Conservation (phyloP, 345 rosid genomes). For the Eutrema yunnanense region DNA sequence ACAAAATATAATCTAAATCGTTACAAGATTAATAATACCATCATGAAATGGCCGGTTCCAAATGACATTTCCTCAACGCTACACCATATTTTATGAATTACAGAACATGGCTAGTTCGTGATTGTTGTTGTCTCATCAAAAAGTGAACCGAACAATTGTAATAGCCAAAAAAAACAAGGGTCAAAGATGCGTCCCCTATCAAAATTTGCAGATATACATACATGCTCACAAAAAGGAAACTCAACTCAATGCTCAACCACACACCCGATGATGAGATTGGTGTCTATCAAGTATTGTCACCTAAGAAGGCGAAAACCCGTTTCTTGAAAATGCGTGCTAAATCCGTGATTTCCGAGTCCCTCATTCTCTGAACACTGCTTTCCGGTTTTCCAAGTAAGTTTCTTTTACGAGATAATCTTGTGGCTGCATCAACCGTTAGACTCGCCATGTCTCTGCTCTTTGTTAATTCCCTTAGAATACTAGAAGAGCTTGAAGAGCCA, state of each 20-base stretch:
- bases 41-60: neutral
- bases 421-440: conserved; percentile 64
- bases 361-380: conserved; percentile 32
- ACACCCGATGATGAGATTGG: neutral
- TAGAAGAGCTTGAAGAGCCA: conserved; percentile 46
- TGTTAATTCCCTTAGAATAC: conserved; percentile 48
- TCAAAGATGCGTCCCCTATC: neutral
- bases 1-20: neutral
- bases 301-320: conserved; percentile 62
- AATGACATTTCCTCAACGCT: too few relatives aligned
- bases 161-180: neutral
- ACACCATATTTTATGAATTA: neutral
- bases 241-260: neutral
- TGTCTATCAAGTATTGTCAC: conserved; percentile 26
- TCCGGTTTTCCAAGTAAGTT: conserved; percentile 23
- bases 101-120: neutral
- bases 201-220: neutral
- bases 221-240: neutral
- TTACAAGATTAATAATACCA: neutral
- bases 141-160: neutral
- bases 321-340: conserved; percentile 59
- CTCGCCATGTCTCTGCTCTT: conserved; percentile 73
- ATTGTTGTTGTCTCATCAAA: neutral
- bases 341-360: conserved; percentile 58
- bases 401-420: conserved; percentile 52